Base-by-base conservation (phyloP, 345 rosid genomes). In the Melaleuca alternifolia region DNA sequence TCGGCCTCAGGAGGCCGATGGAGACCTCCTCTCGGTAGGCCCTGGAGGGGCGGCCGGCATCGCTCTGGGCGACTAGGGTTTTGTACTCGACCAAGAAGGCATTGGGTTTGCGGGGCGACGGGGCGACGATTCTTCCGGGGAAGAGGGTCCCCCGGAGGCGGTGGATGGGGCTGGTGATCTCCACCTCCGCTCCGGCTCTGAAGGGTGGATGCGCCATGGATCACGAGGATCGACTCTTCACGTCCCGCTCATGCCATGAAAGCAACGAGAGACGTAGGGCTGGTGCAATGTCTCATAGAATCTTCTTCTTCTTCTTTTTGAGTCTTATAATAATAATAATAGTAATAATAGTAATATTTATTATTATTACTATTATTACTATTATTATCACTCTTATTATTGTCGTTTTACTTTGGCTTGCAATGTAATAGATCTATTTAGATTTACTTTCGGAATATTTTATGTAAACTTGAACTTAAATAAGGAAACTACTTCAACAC, bases 71-170 rank as follows among this genome's bases (percentile, higher is more conserved):
- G 23, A 54, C n/a, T 11, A 88, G 57, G 77, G 89, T 85, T 3
- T 86, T 61, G 82, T 88, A 88, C 61, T 88, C 89, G 28, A 88
- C 86, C 76, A 85, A 6, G 85, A 82, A 65, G 33, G 54, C 71
- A 15, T 86, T 41, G 26, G 51, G 48, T 8, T 85, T 77, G 48
- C 84, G 84, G 4, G 28, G 14, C 46, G 87, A 82, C 12, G 51
- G 85, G 37, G 87, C 85, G n/a, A 88, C 54, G 75, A 88, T n/a
- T 41, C 50, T 82, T 18, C 75, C 89, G 11, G 89, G 57, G 76
- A 88, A 88, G 28, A 82, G 82, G 6, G 85, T 76, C 28, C 89
- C 85, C 23, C 85, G 56, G 51, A 65, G 26, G 86, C 76, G 54
- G 84, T 24, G 37, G 53, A 59, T 41, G 30, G 86, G 82, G 83